phyloP scores from a whole-genome alignment of 2,329 filamentous ascomycete genomes.

The Lachnellula subtilissima region DNA sequence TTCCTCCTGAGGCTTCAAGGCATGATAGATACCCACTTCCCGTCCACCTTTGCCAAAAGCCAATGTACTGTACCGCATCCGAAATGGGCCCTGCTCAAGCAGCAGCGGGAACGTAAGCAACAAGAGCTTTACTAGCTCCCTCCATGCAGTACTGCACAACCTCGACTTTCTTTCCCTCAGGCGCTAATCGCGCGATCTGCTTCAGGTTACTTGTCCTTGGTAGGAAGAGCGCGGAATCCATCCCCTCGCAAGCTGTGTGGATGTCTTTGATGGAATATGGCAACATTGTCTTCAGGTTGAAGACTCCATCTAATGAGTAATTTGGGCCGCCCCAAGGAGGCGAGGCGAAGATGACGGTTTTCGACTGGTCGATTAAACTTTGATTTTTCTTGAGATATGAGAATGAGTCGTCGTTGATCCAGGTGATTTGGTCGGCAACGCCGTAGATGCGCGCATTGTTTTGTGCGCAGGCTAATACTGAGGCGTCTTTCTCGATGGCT shows the following conservation, averaged over 20 bases:
- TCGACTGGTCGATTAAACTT: conserved; percentile 18
- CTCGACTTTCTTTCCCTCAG: conserved; percentile 53
- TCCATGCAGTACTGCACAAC: conserved; percentile 89
- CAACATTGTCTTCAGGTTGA: conserved; percentile 80
- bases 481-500: conserved; percentile 78
- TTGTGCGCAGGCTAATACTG: conserved; percentile 82
- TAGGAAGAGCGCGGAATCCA: conserved; percentile 70
- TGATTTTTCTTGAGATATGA: conserved; percentile 24
- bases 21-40: background rate
- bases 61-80: background rate
- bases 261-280: conserved; percentile 71
- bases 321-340: conserved; percentile 70
- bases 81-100: background rate
- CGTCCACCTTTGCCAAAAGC: no score
- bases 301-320: conserved; percentile 64
- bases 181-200: conserved; percentile 62
- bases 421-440: conserved; percentile 72
- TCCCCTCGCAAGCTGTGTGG: conserved; percentile 54
- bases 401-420: conserved; percentile 85
- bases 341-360: conserved; percentile 60
- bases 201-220: conserved; percentile 79
- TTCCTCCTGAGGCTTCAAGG: conserved; percentile 9
- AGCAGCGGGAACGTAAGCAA: conserved; percentile 52
- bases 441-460: conserved; percentile 86
- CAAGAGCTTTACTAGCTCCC: conserved; percentile 78